Evolutionary conservation across 495 filamentous ascomycete genomes (phyloP).

Genomic region (Tuber aestivum): DNA sequence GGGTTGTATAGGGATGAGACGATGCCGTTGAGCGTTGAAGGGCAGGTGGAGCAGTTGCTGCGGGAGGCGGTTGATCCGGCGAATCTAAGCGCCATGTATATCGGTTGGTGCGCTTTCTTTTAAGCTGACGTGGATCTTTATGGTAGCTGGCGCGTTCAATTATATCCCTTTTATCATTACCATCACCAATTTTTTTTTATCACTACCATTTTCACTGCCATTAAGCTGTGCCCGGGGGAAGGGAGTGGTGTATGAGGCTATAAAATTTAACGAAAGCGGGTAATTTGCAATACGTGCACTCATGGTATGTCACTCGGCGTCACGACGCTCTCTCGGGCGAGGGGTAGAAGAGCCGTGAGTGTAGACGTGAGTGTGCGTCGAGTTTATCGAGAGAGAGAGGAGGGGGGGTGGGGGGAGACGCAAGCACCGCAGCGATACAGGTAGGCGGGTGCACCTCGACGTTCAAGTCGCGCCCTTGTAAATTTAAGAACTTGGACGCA

Average conservation of each 20-base stretch:
- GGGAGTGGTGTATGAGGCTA: not conserved
- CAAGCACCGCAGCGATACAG: not conserved
- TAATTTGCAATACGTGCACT: not conserved
- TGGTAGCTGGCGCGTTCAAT: not conserved
- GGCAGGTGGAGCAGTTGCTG: constrained; percentile 89
- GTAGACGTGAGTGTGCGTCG: not conserved
- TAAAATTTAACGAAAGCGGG: not conserved
- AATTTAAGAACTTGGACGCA: not conserved
- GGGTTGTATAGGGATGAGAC: constrained; percentile 78
- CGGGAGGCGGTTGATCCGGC: constrained; percentile 68
- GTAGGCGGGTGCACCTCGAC: not conserved
- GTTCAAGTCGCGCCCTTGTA: not conserved
- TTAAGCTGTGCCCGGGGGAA: not conserved
- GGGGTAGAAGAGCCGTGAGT: not conserved
- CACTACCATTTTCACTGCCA: not conserved
- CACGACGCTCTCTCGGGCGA: too few species aligned
- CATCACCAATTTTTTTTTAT: not conserved
- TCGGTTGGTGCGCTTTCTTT: constrained; percentile 95
- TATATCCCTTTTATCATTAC: not conserved
- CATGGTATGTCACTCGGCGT: not conserved
- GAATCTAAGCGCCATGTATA: constrained; percentile 87
- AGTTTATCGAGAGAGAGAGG: not conserved
- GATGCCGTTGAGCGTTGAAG: constrained; percentile 87
- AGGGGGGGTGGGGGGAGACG: not conserved
- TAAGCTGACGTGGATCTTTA: constrained; percentile 44